Percentiles rank a stretch among this genome's conserved stretches.
These are phyloP conservation scores for Diatrype stigma DNA, from an alignment of 2,329 filamentous ascomycete genomes.

Conservation along the genomic window DNA sequence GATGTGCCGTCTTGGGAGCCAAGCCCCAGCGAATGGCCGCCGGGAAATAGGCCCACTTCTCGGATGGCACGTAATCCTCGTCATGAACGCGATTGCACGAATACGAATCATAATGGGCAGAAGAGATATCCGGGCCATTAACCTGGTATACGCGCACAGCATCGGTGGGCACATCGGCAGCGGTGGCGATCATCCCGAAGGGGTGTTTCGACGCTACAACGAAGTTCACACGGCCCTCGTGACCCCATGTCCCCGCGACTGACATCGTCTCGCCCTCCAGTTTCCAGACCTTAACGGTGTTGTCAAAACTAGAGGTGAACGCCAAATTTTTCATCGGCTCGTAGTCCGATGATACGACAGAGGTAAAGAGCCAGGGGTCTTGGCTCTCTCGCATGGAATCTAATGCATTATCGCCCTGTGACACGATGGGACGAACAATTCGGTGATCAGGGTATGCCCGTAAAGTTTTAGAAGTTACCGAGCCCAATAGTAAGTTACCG, in stretches of 20 bases:
- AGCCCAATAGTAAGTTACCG: slow-evolving; percentile 57
- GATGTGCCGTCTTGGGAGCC: slow-evolving; percentile 38
- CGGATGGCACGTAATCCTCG: slow-evolving; percentile 29
- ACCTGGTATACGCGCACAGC: slow-evolving; percentile 57
- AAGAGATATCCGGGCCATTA: slow-evolving; percentile 4
- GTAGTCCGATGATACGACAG: slow-evolving; percentile 59
- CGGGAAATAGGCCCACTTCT: slow-evolving; percentile 60
- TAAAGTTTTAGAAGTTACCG: slow-evolving; percentile 38
- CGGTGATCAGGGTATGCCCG: slow-evolving; percentile 53
- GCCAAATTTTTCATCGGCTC: slow-evolving; percentile 40
- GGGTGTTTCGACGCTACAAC: slow-evolving; percentile 49
- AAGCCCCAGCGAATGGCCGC: slow-evolving; percentile 61
- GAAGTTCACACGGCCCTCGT: slow-evolving; percentile 59
- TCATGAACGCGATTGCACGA: slow-evolving; percentile 28
- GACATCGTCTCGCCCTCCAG: slow-evolving; percentile 41
- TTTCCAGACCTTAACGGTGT: slow-evolving; percentile 57
- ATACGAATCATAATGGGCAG: slow-evolving; percentile 22
- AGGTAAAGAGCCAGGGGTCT: slow-evolving; percentile 60
- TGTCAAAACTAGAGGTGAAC: slow-evolving; percentile 60
- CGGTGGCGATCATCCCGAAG: slow-evolving; percentile 52
- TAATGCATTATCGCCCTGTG: slow-evolving; percentile 51
- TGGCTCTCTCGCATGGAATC: slow-evolving; percentile 55
- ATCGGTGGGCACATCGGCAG: slow-evolving; percentile 48
- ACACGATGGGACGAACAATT: slow-evolving; percentile 49
- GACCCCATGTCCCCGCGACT: slow-evolving; percentile 47